Evolutionary conservation across 2,329 filamentous ascomycete genomes (phyloP), one percentile per base, ranked within the genome.

Genomic region (Curvularia spicifera): DNA sequence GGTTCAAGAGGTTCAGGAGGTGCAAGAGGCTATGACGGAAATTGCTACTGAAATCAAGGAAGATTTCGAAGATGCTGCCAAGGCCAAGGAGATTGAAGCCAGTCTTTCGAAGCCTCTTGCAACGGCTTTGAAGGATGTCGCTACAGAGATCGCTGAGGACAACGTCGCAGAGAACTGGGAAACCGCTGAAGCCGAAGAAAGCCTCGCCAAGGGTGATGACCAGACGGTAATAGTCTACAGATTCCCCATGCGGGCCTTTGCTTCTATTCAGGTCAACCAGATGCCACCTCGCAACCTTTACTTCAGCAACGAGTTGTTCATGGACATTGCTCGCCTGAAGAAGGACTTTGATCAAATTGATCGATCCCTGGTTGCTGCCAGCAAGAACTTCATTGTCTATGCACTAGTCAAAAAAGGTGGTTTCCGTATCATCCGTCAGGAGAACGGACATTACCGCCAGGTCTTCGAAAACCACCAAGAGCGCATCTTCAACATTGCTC

Each of bases 281-380:
- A 78, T 78, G 82, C 87, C 74, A 80, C 85, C 64, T 78, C 83
- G 60, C 78, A 83, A 59, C 78, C 83, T 89, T 3, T 79, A 83
- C 50, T 89, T 98, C 76, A 88, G 89, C 37, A 87, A 91, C 56
- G 90, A 94, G 65, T 85, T 89, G 43, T 88, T 97, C 69, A 91
- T 97, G 82, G 92, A 97, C 68, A 95, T 99, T 73, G 94, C 95
- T 51, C 87, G 93, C 57, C 84, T 98, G 64, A 97, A 97, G 84
- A 98, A 98, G 80, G 93, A 97, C 5, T 98, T 98, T 70, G 95
- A 99, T 72, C 95, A 98, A 79, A 89, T 97, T 61, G 95, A 99
- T 74, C 91, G 96, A 65, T 96, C 93, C 63, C 84, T 99, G 31
- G 94, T 94, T 49, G 90, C 93, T 5, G 93, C 94, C 18, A 94